Base-by-base conservation (phyloP, 176 grass and related monocot genomes). In the Ensete ventricosum region DNA sequence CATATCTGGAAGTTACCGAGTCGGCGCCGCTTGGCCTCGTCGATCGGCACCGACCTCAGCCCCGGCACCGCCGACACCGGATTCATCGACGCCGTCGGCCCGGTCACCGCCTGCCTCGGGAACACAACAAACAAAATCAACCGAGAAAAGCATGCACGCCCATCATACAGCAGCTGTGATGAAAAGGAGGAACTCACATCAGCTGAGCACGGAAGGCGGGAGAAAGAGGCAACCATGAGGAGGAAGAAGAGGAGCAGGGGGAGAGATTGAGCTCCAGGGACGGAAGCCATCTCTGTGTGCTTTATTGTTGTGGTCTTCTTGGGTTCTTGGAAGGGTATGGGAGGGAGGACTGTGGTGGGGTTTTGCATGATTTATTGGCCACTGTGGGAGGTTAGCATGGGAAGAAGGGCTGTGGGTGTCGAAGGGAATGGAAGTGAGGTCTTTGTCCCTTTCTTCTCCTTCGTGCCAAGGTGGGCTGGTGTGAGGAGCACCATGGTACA, bases 1-100 rank as follows among this genome's bases (percentile, higher is more conserved):
- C 93, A 96, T 68, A 96, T 76, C 90, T 86, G 90, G 85, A 96
- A 92, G 64, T 83, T 86, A 21, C 82, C 85, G 14, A 86, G 87
- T 77, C 82, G 80, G 50, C 93, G 82, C 79, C 89, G 81, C 52
- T 55, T 55, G 73, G 78, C 87, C 81, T 83, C 87, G 82, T 88
- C 83, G 13, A 82, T 85, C 81, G 86, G 81, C 10, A 77, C 70
- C 78, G 85, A 78, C 69, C 81, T 74, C 75, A 79, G n/a, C n/a
- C 26, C 73, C 64, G 43, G 77, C 17, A 25, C 19, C 14, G 59
- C 1, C 21, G 81, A 53, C 43, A 43, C 24, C 87, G 88, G 78
- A 23, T 79, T 80, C 81, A 80, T 78, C 87, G 84, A 19, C 8
- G 71, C n/a, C 75, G 73, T 64, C 22, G 65, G 14, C 52, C 24